phyloP scores from a whole-genome alignment of 495 filamentous ascomycete genomes.

The Chaetomium fimeti region DNA sequence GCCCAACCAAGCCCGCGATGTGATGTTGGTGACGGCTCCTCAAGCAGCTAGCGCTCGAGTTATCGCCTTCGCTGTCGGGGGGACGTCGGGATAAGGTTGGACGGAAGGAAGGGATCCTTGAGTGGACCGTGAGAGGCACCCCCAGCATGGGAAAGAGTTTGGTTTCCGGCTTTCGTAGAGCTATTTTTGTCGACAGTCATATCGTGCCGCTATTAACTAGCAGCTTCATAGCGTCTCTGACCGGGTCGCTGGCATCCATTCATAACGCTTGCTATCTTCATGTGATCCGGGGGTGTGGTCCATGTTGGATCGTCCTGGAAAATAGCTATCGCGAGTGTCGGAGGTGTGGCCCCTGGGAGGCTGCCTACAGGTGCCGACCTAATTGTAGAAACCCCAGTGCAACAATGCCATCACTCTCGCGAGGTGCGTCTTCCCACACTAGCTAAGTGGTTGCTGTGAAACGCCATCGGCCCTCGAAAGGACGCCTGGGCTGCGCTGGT shows the following conservation, averaged over 20 bases:
- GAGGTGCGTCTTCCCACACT: neutral
- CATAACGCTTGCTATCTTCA: neutral
- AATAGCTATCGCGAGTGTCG: neutral
- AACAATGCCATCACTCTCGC: neutral
- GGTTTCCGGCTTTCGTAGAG: neutral
- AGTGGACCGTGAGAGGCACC: neutral
- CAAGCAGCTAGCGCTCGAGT: neutral
- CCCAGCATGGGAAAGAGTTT: neutral
- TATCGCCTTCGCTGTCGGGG: neutral
- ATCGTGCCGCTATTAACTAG: conserved; percentile 11
- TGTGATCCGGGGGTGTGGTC: neutral
- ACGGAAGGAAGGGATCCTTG: conserved; percentile 1
- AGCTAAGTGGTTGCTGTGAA: neutral
- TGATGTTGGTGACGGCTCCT: neutral
- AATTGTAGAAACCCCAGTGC: neutral
- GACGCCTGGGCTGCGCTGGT: neutral
- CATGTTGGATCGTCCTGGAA: too few relatives aligned
- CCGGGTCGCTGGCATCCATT: conserved; percentile 3
- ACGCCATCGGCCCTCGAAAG: neutral
- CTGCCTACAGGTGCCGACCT: neutral
- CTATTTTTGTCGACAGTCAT: conserved; percentile 14
- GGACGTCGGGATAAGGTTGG: conserved; percentile 15
- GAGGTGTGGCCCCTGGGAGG: neutral
- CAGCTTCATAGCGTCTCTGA: neutral
- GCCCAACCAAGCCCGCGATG: neutral